These are phyloP conservation scores for Rhexocercosporidium sp. DNA, from an alignment of 2,329 filamentous ascomycete genomes.

Conservation along the genomic window DNA sequence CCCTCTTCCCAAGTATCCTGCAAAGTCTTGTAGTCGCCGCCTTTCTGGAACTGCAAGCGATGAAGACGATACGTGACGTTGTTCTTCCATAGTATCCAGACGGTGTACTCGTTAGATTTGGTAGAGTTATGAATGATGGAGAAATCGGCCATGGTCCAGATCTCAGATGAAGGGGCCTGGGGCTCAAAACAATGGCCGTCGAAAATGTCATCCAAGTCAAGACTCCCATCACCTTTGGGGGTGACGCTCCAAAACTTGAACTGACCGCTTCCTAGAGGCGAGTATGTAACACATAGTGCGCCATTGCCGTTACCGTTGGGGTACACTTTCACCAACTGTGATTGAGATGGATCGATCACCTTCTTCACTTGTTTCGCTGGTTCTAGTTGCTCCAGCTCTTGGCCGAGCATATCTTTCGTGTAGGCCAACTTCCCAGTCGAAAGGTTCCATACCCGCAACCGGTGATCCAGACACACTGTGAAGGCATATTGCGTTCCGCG, in stretches of 20 bases:
- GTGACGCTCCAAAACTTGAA: conserved; percentile 93
- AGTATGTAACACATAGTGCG: conserved; percentile 77
- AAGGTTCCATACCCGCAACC: conserved; percentile 87
- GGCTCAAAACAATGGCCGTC: conserved; percentile 69
- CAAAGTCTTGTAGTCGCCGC: conserved; percentile 36
- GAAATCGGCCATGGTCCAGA: conserved; percentile 84
- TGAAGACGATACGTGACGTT: conserved; percentile 79
- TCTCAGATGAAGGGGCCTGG: conserved; percentile 71
- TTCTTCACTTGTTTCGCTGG: conserved; percentile 65
- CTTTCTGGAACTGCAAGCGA: conserved; percentile 68
- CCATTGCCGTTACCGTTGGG: conserved; percentile 60
- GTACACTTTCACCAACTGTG: conserved; percentile 76
- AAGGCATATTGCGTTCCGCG: conserved; percentile 56
- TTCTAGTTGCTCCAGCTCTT: conserved; percentile 69
- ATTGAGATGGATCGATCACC: conserved; percentile 78
- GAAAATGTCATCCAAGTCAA: conserved; percentile 75
- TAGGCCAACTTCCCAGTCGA: conserved; percentile 78
- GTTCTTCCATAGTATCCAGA: conserved; percentile 87
- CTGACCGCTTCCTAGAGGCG: conserved; percentile 82
- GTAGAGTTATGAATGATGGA: conserved; percentile 59
- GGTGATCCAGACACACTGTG: conserved; percentile 88
- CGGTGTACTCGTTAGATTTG: conserved; percentile 57
- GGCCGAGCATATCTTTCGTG: conserved; percentile 78
- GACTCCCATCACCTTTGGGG: conserved; percentile 62
- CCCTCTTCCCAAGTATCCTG: conserved; percentile 61